These are phyloP conservation scores for Globisporangium splendens DNA, from an alignment of 352 stramenopile species.

Conservation along the genomic window DNA sequence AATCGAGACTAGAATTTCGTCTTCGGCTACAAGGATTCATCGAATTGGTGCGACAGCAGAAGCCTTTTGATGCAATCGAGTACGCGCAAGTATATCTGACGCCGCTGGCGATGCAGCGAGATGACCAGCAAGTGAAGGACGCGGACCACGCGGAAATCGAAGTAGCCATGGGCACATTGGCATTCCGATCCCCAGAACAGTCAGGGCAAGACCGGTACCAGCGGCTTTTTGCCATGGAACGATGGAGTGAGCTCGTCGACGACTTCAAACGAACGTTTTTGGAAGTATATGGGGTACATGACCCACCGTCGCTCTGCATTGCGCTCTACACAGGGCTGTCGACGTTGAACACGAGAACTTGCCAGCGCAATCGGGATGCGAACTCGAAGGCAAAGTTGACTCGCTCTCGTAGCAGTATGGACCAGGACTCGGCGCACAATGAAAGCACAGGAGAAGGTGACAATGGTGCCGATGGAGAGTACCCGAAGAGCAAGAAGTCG, in stretches of 20 bases:
- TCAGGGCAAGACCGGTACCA: slow-evolving; percentile 63
- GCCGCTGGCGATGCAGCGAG: slow-evolving; percentile 60
- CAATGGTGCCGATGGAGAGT: slow-evolving; percentile 15
- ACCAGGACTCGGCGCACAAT: slow-evolving; percentile 15
- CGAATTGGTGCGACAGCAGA: slow-evolving; percentile 67
- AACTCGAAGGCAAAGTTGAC: slow-evolving; percentile 35
- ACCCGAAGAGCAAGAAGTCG: slow-evolving; percentile 42
- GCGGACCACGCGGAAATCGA: slow-evolving; percentile 63
- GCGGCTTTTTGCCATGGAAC: slow-evolving; percentile 55
- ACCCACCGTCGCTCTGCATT: slow-evolving; percentile 61
- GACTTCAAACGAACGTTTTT: slow-evolving; percentile 65
- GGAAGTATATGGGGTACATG: slow-evolving; percentile 65
- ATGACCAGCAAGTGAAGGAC: slow-evolving; percentile 46
- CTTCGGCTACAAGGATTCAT: slow-evolving; percentile 75
- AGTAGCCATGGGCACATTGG: slow-evolving; percentile 71
- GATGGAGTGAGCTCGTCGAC: slow-evolving; percentile 52
- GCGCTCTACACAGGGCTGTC: slow-evolving; percentile 65
- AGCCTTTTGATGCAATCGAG: slow-evolving; percentile 67
- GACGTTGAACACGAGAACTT: slow-evolving; percentile 72
- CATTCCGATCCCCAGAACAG: slow-evolving; percentile 53
- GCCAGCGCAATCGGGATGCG: slow-evolving; percentile 43
- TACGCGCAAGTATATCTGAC: slow-evolving; percentile 64
- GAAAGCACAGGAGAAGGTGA: slow-evolving; percentile 15
- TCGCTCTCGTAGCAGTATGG: slow-evolving; percentile 12
- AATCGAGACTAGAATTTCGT: slow-evolving; percentile 71